A percentile compares a stretch with the other conserved stretches of the same genome.
Conservation (phyloP, 179 eudicot species). For the Nepenthes alata region DNA sequence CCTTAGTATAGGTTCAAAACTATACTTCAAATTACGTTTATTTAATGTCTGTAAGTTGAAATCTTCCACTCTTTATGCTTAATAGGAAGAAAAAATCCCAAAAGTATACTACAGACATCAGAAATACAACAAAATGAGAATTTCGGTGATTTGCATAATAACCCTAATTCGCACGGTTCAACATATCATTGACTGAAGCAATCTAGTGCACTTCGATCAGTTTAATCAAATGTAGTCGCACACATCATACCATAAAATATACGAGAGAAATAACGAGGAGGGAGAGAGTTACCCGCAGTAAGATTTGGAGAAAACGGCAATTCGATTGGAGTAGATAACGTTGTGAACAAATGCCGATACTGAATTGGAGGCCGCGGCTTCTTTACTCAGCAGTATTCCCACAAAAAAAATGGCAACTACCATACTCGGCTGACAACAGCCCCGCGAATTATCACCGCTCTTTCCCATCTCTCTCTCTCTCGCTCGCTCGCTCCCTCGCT, state of each 20-base stretch:
- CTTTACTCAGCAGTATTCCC: constrained; percentile 12
- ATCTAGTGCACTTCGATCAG: neutral
- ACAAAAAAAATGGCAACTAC: constrained; percentile 5
- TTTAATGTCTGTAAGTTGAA: too few relatives aligned
- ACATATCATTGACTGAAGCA: neutral
- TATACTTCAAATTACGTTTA: too few relatives aligned
- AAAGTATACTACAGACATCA: too few relatives aligned
- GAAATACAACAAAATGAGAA: too few relatives aligned
- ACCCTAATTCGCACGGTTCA: neutral
- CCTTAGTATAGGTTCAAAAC: too few relatives aligned
- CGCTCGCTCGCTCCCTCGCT: too few relatives aligned
- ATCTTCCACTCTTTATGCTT: too few relatives aligned
- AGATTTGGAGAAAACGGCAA: constrained; percentile 91
- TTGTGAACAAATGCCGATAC: constrained; percentile 79
- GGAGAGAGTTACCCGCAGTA: constrained; percentile 68
- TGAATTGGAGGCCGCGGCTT: constrained; percentile 48
- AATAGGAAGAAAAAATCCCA: too few relatives aligned
- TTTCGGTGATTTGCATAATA: too few relatives aligned
- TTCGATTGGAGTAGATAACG: constrained; percentile 72
- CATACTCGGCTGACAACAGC: neutral
- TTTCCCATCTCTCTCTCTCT: constrained; percentile 6
- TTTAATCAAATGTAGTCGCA: neutral
- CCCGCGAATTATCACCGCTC: neutral
- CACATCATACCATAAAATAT: neutral
- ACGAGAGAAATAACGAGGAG: constrained; percentile 1